phyloP scores from a whole-genome alignment of 1,284 basidiomycete species.

The Puccinia horiana region DNA sequence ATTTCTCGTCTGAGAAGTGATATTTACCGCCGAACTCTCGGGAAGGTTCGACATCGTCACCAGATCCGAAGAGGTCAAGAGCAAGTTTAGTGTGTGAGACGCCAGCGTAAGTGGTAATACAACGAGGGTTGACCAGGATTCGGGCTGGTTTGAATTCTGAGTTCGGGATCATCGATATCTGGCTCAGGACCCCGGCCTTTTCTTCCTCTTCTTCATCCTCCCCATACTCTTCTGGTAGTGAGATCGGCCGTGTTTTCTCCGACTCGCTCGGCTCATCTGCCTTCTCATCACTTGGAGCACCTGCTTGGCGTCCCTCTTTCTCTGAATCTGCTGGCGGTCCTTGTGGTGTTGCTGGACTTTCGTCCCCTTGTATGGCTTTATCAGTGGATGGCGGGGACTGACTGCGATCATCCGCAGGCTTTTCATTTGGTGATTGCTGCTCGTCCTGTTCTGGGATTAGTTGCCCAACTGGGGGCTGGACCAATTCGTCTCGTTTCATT shows the following conservation, averaged over 20 bases:
- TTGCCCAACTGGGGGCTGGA: neutral
- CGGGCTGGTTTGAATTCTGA: constrained; percentile 79
- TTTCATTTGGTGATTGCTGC: neutral
- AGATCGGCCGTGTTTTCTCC: constrained; percentile 37
- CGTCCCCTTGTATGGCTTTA: constrained; percentile 1
- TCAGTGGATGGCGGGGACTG: neutral
- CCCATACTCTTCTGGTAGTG: constrained; percentile 49
- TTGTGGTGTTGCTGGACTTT: constrained; percentile 51
- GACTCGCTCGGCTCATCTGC: constrained; percentile 46
- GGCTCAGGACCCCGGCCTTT: constrained; percentile 61
- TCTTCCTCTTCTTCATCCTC: constrained; percentile 62
- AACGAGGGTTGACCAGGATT: constrained; percentile 88
- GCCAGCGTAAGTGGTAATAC: constrained; percentile 92
- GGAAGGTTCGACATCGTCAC: constrained; percentile 65
- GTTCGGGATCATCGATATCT: constrained; percentile 70
- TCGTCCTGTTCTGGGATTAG: neutral
- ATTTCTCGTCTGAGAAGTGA: constrained; percentile 77
- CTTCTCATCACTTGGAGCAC: constrained; percentile 52
- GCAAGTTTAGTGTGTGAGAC: constrained; percentile 90
- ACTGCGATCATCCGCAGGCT: neutral
- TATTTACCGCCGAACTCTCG: constrained; percentile 67
- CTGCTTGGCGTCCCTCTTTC: constrained; percentile 48
- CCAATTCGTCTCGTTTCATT: constrained; percentile 31
- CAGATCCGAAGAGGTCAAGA: constrained; percentile 79
- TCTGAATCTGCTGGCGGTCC: constrained; percentile 52